These are phyloP conservation scores for Diaporthe vaccinii DNA, from an alignment of 2,329 filamentous ascomycete species.

Conservation along the genomic window DNA sequence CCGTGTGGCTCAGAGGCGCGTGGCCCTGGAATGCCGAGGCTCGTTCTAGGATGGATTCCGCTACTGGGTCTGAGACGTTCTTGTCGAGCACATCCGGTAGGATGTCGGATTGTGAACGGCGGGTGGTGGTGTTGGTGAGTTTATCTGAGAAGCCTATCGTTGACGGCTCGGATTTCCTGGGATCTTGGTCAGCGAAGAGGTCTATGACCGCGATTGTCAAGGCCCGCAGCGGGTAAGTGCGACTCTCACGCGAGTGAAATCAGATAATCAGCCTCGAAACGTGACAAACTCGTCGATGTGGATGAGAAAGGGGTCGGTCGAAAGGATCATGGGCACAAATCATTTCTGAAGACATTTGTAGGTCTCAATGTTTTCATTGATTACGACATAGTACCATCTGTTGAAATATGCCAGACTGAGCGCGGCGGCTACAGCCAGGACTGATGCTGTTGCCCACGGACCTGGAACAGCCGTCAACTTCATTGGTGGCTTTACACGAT, in stretches of 20 bases:
- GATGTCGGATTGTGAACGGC: background rate
- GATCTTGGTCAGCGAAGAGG: background rate
- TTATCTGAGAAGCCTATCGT: background rate
- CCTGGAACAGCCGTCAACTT: background rate
- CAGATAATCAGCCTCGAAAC: slow-evolving; percentile 6
- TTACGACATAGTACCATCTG: background rate
- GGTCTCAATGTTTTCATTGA: background rate
- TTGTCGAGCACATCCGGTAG: background rate
- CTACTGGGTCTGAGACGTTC: background rate
- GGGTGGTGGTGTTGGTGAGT: background rate
- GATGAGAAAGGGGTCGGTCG: slow-evolving; percentile 1
- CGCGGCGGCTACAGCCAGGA: background rate
- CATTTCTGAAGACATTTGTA: background rate
- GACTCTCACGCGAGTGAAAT: background rate
- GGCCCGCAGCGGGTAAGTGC: background rate
- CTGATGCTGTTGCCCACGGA: background rate
- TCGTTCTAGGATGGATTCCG: background rate
- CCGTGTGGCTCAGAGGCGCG: background rate
- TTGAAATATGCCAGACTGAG: background rate
- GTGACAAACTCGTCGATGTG: slow-evolving; percentile 25
- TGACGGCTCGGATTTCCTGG: background rate
- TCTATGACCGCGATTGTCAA: no score
- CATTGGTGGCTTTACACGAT: background rate
- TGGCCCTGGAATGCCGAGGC: slow-evolving; percentile 17
- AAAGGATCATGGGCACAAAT: background rate